A percentile compares a stretch with the other conserved stretches of the same genome.
These are phyloP conservation scores for Rhodamnia argentea DNA, from an alignment of 345 rosid genomes.

Conservation along the genomic window DNA sequence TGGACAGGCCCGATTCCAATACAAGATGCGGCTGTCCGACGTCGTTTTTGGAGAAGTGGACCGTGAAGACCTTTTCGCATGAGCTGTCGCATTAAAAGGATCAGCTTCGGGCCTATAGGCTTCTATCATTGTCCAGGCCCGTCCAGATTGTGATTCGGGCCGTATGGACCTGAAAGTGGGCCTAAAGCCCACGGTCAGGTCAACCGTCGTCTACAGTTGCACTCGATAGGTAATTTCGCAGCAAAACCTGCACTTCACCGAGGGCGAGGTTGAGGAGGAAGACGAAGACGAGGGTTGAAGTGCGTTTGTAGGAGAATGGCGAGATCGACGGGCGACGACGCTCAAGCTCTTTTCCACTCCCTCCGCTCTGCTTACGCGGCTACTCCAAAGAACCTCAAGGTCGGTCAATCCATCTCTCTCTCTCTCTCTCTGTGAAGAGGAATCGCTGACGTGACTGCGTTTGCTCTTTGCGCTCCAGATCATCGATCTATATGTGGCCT, in stretches of 20 bases:
- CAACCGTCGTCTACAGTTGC: background rate
- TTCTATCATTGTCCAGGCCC: background rate
- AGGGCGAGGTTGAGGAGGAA: background rate
- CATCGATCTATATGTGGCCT: conserved; percentile 80
- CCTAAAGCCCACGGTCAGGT: background rate
- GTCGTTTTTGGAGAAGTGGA: background rate
- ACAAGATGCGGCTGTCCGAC: background rate
- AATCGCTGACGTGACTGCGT: background rate
- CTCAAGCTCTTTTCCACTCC: conserved; percentile 30
- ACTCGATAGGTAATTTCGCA: background rate
- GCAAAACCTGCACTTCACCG: background rate
- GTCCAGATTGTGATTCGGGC: background rate
- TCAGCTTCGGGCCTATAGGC: background rate
- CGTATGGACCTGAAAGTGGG: background rate
- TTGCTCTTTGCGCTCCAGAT: conserved; percentile 41
- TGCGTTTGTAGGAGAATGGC: conserved; percentile 7
- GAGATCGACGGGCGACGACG: conserved; percentile 28
- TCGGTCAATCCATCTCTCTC: background rate
- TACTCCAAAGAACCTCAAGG: conserved; percentile 38
- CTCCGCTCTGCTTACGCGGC: conserved; percentile 41
- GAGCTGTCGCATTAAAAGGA: background rate
- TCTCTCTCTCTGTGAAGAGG: background rate
- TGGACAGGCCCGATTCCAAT: background rate
- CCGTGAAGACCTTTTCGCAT: background rate
- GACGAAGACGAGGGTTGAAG: background rate